These are phyloP conservation scores for Anastatica hierochuntica DNA, from an alignment of 345 rosid species.

Conservation along the genomic window DNA sequence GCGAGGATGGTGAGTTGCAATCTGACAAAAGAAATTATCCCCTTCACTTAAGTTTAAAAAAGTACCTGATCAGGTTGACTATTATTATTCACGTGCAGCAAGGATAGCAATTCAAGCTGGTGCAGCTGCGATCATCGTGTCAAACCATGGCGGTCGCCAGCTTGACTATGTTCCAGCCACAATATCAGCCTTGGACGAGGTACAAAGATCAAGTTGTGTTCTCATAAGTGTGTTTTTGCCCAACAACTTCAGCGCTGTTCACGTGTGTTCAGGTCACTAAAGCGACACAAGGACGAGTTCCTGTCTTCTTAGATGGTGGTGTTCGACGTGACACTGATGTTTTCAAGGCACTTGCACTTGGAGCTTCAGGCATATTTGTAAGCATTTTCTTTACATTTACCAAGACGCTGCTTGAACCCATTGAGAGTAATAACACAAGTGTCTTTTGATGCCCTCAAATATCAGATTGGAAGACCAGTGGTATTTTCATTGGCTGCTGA, in stretches of 20 bases:
- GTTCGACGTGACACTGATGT: slow-evolving; percentile 94
- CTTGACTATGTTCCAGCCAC: slow-evolving; percentile 78
- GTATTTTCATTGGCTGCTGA: slow-evolving; percentile 79
- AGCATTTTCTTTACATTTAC: slow-evolving; percentile 14
- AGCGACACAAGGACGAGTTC: slow-evolving; percentile 75
- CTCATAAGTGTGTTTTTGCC: background rate
- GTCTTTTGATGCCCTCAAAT: background rate
- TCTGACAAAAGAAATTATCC: background rate
- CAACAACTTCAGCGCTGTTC: background rate
- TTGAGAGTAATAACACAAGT: background rate
- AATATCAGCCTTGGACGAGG: slow-evolving; percentile 89
- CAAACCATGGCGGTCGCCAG: slow-evolving; percentile 93
- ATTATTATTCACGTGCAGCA: slow-evolving; percentile 34
- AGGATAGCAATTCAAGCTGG: slow-evolving; percentile 60
- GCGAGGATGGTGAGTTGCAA: slow-evolving; percentile 72
- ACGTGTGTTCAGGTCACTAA: slow-evolving; percentile 51
- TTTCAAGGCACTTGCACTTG: slow-evolving; percentile 87
- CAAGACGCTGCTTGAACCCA: background rate
- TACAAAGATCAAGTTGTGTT: slow-evolving; percentile 10
- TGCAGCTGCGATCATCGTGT: slow-evolving; percentile 83
- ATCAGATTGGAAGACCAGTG: slow-evolving; percentile 87
- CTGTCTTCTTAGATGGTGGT: slow-evolving; percentile 91
- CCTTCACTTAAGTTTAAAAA: background rate
- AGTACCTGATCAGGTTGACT: background rate
- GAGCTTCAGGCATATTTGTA: slow-evolving; percentile 90